Conservation (phyloP, 2,329 filamentous ascomycete species). For the Harringtonia lauricola region DNA sequence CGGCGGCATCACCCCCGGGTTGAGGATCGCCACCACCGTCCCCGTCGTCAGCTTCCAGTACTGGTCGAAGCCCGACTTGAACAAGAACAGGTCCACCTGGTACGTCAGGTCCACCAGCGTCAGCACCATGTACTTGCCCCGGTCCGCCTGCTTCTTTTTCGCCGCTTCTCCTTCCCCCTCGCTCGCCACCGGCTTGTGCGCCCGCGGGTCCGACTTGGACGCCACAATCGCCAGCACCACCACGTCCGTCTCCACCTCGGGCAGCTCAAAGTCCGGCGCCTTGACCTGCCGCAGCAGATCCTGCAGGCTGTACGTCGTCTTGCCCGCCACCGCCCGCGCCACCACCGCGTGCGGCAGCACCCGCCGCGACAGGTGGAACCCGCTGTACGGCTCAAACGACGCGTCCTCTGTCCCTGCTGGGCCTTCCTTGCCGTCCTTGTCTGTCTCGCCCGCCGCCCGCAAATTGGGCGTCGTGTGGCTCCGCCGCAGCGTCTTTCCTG, state of each 20-base stretch:
- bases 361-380: slow-evolving; percentile 70
- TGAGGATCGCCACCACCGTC: slow-evolving; percentile 86
- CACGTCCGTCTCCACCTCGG: slow-evolving; percentile 75
- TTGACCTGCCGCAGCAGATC: slow-evolving; percentile 74
- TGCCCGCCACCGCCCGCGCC: slow-evolving; percentile 65
- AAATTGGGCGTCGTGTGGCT: slow-evolving; percentile 31
- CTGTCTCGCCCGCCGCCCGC: slow-evolving; percentile 1
- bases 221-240: slow-evolving; percentile 83
- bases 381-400: slow-evolving; percentile 77
- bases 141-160: slow-evolving; percentile 17
- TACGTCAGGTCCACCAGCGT: slow-evolving; percentile 79
- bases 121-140: slow-evolving; percentile 87
- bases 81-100: slow-evolving; percentile 86
- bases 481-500: slow-evolving; percentile 21
- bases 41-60: slow-evolving; percentile 92
- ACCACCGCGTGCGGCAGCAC: slow-evolving; percentile 74
- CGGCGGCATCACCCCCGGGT: slow-evolving; percentile 84
- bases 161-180: slow-evolving; percentile 9
- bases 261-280: slow-evolving; percentile 69
- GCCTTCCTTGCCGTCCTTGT: slow-evolving; percentile 10
- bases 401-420: slow-evolving; percentile 31
- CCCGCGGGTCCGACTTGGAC: slow-evolving; percentile 72
- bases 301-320: slow-evolving; percentile 67
- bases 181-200: slow-evolving; percentile 38
- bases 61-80: slow-evolving; percentile 77